A percentile compares a stretch with the other conserved stretches of the same genome.
Conservation (phyloP, 177 flowering plant species). For the Vitis hybrid region DNA sequence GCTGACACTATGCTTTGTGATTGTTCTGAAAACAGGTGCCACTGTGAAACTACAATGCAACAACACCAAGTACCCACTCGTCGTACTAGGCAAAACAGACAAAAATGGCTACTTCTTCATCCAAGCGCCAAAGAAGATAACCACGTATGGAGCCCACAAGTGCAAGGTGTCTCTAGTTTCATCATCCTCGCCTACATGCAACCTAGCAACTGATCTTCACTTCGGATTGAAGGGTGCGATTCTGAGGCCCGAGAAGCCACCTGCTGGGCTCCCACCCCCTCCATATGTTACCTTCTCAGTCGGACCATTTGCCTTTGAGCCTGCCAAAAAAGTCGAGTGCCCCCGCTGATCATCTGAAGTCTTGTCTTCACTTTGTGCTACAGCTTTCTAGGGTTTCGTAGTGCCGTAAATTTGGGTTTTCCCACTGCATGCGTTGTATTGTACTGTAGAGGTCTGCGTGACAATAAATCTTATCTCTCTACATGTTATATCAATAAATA, state of each 20-base stretch:
- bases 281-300: slow-evolving; percentile 43
- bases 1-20: neutral
- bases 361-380: too few species aligned
- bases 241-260: slow-evolving; percentile 27
- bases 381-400: neutral
- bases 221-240: slow-evolving; percentile 49
- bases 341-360: neutral
- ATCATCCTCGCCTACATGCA: slow-evolving; percentile 41
- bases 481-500: too few species aligned
- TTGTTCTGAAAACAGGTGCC: slow-evolving; percentile 40
- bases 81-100: slow-evolving; percentile 41
- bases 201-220: slow-evolving; percentile 41
- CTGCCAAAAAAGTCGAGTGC: slow-evolving; percentile 26
- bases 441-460: too few species aligned
- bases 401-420: neutral
- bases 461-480: too few species aligned
- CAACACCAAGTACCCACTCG: slow-evolving; percentile 32
- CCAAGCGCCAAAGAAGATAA: slow-evolving; percentile 41
- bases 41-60: slow-evolving; percentile 56
- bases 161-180: slow-evolving; percentile 54
- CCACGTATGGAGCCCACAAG: slow-evolving; percentile 39
- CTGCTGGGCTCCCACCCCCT: neutral
- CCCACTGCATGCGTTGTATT: neutral
- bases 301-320: slow-evolving; percentile 70
- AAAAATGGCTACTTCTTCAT: slow-evolving; percentile 76